Conservation (phyloP, 306 rosid species). For the Fragaria vesca region DNA sequence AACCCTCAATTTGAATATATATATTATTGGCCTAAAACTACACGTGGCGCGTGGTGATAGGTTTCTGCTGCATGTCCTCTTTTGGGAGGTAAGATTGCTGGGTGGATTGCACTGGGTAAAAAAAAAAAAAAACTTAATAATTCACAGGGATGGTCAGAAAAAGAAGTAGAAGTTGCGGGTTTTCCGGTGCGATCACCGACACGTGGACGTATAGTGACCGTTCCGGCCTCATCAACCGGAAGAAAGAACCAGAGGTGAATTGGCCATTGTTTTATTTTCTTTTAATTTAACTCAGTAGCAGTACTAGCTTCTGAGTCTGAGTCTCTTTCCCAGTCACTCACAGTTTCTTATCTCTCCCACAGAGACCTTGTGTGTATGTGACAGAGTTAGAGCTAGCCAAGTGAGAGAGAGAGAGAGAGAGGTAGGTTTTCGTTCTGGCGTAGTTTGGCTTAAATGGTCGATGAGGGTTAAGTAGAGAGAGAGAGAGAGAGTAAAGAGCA, state of each 20-base stretch:
- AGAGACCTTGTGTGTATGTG: slow-evolving; percentile 1
- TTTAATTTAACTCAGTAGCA: slow-evolving; percentile 11
- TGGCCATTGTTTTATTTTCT: slow-evolving; percentile 39
- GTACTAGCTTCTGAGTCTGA: neutral
- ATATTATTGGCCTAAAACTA: slow-evolving; percentile 4
- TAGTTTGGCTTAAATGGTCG: slow-evolving; percentile 33
- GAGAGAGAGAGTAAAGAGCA: slow-evolving; percentile 24
- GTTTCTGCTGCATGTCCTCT: slow-evolving; percentile 29
- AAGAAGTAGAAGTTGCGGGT: slow-evolving; percentile 70
- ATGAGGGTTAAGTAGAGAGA: slow-evolving; percentile 13
- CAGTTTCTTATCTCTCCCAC: slow-evolving; percentile 1
- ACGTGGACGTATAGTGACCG: slow-evolving; percentile 46
- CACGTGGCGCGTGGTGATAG: slow-evolving; percentile 20
- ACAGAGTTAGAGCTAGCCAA: slow-evolving; percentile 19
- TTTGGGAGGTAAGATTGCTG: slow-evolving; percentile 3
- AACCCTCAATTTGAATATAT: neutral
- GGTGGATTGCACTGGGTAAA: neutral
- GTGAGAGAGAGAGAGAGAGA: slow-evolving; percentile 15
- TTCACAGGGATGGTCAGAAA: slow-evolving; percentile 43
- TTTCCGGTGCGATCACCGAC: slow-evolving; percentile 70
- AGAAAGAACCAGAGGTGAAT: slow-evolving; percentile 48
- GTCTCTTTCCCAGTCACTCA: slow-evolving; percentile 7
- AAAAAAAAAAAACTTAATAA: slow-evolving; percentile 9
- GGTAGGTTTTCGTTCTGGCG: neutral
- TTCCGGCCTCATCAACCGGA: slow-evolving; percentile 41